phyloP scores from a whole-genome alignment of 495 filamentous ascomycete genomes.

The Neurospora sp. region DNA sequence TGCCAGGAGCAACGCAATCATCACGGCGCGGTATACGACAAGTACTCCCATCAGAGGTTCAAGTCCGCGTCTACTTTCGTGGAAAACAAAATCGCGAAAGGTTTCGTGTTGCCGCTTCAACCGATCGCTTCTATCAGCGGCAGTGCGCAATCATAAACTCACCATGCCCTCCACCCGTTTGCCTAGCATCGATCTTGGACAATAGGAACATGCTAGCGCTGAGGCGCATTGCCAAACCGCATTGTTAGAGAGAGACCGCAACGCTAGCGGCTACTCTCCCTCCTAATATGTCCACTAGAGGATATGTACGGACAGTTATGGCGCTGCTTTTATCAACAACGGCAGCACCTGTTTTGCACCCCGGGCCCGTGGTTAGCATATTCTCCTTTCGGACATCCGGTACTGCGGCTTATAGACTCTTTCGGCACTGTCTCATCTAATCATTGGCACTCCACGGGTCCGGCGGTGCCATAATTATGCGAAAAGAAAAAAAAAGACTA shows the following conservation, averaged over 20 bases:
- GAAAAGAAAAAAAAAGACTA: background rate
- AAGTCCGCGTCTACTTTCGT: conserved; percentile 75
- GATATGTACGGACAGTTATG: background rate
- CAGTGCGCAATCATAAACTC: background rate
- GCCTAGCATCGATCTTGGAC: background rate
- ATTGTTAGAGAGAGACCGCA: background rate
- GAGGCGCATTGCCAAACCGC: background rate
- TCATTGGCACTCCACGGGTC: background rate
- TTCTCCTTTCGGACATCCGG: background rate
- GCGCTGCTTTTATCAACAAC: background rate
- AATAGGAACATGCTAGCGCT: background rate
- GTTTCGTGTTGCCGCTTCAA: conserved; percentile 29
- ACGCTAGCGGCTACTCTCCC: background rate
- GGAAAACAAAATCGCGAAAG: conserved; percentile 56
- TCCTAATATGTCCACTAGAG: background rate
- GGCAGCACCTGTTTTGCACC: background rate
- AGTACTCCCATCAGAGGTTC: conserved; percentile 76
- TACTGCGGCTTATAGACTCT: background rate
- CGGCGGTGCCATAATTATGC: background rate
- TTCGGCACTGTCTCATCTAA: background rate
- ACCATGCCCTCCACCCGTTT: background rate
- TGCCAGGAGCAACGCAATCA: conserved; percentile 73
- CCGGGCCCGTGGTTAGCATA: background rate
- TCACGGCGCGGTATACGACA: conserved; percentile 79
- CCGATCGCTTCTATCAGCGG: background rate